Conservation (phyloP, 345 rosid genomes). For the Citrus australasica region DNA sequence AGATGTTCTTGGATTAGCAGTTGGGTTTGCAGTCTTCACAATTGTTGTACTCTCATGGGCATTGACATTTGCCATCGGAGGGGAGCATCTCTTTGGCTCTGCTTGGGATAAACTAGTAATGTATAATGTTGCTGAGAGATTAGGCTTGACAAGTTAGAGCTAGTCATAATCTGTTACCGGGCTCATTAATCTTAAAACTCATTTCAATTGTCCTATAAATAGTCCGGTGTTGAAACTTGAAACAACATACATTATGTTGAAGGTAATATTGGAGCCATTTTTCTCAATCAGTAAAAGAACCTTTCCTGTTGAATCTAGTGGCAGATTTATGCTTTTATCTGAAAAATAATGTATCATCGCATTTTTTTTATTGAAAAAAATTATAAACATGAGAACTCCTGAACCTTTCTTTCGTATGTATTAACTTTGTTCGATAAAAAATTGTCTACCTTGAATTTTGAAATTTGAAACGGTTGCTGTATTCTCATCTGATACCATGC, state of each 20-base stretch:
- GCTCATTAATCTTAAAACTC: background rate
- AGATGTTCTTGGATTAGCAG: conserved; percentile 81
- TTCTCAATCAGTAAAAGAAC: background rate
- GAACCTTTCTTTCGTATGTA: too few relatives aligned
- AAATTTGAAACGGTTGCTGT: too few relatives aligned
- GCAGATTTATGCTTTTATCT: background rate
- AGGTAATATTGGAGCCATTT: background rate
- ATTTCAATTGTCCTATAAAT: background rate
- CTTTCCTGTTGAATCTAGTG: background rate
- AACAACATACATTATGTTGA: background rate
- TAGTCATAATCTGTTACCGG: conserved; percentile 4
- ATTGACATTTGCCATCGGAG: conserved; percentile 85
- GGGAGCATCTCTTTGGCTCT: conserved; percentile 73
- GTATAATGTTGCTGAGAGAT: conserved; percentile 84
- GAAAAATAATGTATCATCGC: background rate
- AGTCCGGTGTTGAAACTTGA: background rate
- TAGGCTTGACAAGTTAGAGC: conserved; percentile 80
- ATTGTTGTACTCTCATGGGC: conserved; percentile 72
- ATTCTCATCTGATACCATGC: too few relatives aligned
- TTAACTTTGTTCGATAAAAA: too few relatives aligned
- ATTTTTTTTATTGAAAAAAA: too few relatives aligned
- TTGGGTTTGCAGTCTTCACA: conserved; percentile 61
- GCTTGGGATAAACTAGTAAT: conserved; percentile 83
- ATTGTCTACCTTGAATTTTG: too few relatives aligned
- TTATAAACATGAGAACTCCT: too few relatives aligned